These are phyloP conservation scores for Termitomyces sp. DNA, from an alignment of 768 basidiomycete genomes.

Conservation along the genomic window DNA sequence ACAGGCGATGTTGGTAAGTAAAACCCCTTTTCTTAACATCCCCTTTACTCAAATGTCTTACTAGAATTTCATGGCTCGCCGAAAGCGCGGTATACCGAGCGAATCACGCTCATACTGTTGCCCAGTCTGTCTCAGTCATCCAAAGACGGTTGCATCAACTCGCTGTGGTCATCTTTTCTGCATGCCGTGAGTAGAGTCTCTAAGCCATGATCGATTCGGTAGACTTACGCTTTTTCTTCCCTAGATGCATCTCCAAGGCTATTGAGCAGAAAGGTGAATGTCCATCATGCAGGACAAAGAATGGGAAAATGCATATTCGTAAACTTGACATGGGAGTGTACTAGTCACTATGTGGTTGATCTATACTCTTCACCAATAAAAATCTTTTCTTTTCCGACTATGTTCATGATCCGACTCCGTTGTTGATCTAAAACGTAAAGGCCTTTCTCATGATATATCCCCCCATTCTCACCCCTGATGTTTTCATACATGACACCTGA, in stretches of 20 bases:
- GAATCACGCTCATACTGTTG: conserved; percentile 8
- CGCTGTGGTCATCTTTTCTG: conserved; percentile 18
- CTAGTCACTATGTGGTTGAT: neutral
- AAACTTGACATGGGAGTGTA: conserved; percentile 12
- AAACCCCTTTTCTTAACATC: neutral
- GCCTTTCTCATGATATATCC: no score
- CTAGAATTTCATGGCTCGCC: conserved; percentile 11
- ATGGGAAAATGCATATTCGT: conserved; percentile 7
- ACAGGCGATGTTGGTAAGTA: conserved; percentile 11
- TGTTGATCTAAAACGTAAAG: neutral
- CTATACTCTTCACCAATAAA: neutral
- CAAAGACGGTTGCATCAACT: conserved; percentile 6
- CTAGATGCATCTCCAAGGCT: conserved; percentile 13
- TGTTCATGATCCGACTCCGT: neutral
- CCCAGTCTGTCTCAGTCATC: conserved; percentile 11
- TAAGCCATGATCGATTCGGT: fast-evolving
- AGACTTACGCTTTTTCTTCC: neutral
- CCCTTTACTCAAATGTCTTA: neutral
- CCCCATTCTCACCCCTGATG: neutral
- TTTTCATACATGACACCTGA: no score
- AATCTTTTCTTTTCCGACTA: neutral
- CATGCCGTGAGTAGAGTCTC: neutral
- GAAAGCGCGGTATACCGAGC: neutral
- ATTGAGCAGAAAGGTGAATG: conserved; percentile 12
- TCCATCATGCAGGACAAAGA: conserved; percentile 9